Percentiles rank a stretch among this genome's conserved stretches.
These are phyloP conservation scores for Annulohypoxylon bovei DNA, from an alignment of 495 filamentous ascomycete genomes.

Conservation along the genomic window DNA sequence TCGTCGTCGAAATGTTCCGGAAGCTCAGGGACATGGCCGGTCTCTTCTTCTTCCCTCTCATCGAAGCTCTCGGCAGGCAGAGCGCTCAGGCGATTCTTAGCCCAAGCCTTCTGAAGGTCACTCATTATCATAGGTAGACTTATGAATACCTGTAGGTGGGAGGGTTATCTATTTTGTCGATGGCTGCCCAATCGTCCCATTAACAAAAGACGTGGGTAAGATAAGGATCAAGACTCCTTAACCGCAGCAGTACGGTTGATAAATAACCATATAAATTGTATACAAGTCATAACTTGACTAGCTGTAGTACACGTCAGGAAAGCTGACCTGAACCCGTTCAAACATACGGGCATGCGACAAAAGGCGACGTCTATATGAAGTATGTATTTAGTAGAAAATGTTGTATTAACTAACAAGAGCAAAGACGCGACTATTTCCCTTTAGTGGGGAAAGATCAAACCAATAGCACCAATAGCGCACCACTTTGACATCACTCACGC, in stretches of 20 bases:
- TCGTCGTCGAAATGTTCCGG: constrained; percentile 69
- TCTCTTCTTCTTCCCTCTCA: constrained; percentile 65
- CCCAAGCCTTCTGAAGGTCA: constrained; percentile 84
- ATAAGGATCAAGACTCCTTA: constrained; percentile 10
- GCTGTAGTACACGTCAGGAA: neutral
- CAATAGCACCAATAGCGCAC: neutral
- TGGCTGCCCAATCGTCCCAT: constrained; percentile 16
- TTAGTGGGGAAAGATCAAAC: neutral
- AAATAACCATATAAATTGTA: neutral
- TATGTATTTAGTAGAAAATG: neutral
- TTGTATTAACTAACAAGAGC: neutral
- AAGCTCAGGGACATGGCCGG: constrained; percentile 50
- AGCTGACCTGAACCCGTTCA: neutral
- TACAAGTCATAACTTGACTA: constrained; percentile 14
- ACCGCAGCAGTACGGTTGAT: neutral
- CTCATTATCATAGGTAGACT: constrained; percentile 68
- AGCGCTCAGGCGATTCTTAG: constrained; percentile 77
- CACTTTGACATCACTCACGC: neutral
- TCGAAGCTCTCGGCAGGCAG: constrained; percentile 65
- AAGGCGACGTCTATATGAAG: neutral
- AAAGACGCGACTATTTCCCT: neutral
- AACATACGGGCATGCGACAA: neutral
- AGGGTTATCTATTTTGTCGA: neutral
- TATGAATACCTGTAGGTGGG: neutral
- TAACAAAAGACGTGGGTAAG: neutral